Evolutionary conservation across 2,329 filamentous ascomycete genomes (phyloP).

Genomic region (Colletotrichum tofieldiae): DNA sequence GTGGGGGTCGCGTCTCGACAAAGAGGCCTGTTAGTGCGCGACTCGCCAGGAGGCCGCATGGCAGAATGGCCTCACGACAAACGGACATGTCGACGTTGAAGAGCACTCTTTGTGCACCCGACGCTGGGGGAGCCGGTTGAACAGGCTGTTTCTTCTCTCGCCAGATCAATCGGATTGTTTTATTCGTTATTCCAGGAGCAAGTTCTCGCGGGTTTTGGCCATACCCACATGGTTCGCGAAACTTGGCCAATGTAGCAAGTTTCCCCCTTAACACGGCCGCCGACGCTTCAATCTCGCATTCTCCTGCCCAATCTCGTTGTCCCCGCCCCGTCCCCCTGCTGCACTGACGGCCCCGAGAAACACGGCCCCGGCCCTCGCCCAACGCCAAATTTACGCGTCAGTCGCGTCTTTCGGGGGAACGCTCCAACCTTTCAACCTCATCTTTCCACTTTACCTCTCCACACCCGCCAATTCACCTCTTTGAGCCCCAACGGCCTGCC

Average conservation of each 20-base stretch:
- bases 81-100: neutral
- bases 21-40: constrained; percentile 25
- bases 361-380: constrained; percentile 43
- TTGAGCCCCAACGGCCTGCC: constrained; percentile 14
- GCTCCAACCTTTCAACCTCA: constrained; percentile 20
- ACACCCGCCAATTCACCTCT: constrained; percentile 5
- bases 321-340: neutral
- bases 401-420: constrained; percentile 47
- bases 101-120: neutral
- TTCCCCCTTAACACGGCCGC: neutral
- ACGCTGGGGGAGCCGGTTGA: too few relatives aligned
- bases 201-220: too few relatives aligned
- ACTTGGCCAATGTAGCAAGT: neutral
- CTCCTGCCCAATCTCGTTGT: constrained; percentile 22
- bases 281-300: neutral
- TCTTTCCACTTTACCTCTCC: constrained; percentile 25
- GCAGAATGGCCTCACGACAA: neutral
- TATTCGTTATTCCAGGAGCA: too few relatives aligned
- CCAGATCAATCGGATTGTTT: neutral
- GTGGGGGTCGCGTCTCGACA: constrained; percentile 12
- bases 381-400: constrained; percentile 54
- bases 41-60: neutral
- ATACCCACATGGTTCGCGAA: too few relatives aligned
- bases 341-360: neutral
- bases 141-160: neutral